Percentiles rank a stretch among this genome's conserved stretches.
Evolutionary conservation across 257 asterid species (phyloP).

Genomic region (Anisodus acutangulus): DNA sequence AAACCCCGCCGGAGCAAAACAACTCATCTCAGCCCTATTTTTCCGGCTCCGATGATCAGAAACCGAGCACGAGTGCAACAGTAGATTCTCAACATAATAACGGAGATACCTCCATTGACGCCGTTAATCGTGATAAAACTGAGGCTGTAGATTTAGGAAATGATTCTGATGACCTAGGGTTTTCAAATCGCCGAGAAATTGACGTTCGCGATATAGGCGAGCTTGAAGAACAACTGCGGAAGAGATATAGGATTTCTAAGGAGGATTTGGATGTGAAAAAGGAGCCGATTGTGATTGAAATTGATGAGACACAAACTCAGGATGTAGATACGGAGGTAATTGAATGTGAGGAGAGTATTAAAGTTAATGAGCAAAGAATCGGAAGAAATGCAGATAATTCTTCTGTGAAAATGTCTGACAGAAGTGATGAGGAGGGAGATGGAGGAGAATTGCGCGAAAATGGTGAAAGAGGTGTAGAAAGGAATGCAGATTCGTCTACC

Average conservation of each 20-base stretch:
- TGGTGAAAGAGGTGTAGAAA: slow-evolving; percentile 17
- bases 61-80: background rate
- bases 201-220: no score
- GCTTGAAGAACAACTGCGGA: background rate
- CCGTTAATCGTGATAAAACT: no score
- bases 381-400: slow-evolving; percentile 24
- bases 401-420: slow-evolving; percentile 23
- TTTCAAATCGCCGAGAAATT: slow-evolving; percentile 1
- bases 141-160: slow-evolving; percentile 23
- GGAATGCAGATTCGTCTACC: slow-evolving; percentile 24
- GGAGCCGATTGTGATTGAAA: slow-evolving; percentile 32
- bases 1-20: slow-evolving; percentile 52
- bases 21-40: slow-evolving; percentile 32
- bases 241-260: slow-evolving; percentile 33
- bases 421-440: background rate
- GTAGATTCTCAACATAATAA: no score
- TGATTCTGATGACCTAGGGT: slow-evolving; percentile 33
- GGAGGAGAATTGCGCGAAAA: slow-evolving; percentile 19
- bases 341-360: slow-evolving; percentile 15
- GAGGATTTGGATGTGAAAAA: slow-evolving; percentile 31
- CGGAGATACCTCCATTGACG: no score
- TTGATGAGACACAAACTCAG: slow-evolving; percentile 27
- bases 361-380: slow-evolving; percentile 1
- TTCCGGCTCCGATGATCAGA: slow-evolving; percentile 41
- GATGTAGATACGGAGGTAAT: slow-evolving; percentile 25